Evolutionary conservation across 768 basidiomycete species (phyloP).

Genomic region (Trichaptum fuscoviolaceum): DNA sequence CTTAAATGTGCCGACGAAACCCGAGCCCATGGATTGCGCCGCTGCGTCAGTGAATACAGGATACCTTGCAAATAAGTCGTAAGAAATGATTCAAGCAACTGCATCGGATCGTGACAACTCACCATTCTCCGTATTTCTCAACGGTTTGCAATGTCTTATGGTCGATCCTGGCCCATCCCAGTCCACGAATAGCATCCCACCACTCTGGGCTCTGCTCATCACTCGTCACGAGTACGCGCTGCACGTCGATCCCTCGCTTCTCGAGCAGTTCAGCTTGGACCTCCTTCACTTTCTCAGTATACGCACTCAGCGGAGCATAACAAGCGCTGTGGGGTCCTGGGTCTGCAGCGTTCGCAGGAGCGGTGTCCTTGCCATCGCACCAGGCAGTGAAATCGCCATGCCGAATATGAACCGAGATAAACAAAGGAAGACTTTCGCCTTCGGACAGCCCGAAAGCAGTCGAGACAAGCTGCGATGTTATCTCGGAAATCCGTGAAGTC

Average conservation of each 20-base stretch:
- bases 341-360: constrained; percentile 28
- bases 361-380: constrained; percentile 5
- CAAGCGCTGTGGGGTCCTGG: constrained; percentile 25
- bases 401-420: constrained; percentile 53
- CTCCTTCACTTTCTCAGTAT: constrained; percentile 50
- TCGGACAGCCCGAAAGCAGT: constrained; percentile 35
- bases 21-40: constrained; percentile 60
- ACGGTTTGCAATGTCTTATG: constrained; percentile 39
- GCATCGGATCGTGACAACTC: constrained; percentile 16
- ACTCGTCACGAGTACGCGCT: constrained; percentile 58
- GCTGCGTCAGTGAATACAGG: constrained; percentile 69
- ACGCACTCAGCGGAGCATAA: constrained; percentile 47
- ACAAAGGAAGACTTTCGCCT: constrained; percentile 46
- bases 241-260: constrained; percentile 38
- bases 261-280: constrained; percentile 43
- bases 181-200: constrained; percentile 44
- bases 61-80: constrained; percentile 39
- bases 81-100: neutral
- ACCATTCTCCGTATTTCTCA: constrained; percentile 47
- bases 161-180: constrained; percentile 50
- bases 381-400: constrained; percentile 42
- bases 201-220: constrained; percentile 52
- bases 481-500: neutral
- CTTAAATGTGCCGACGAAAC: constrained; percentile 66
- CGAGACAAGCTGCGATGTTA: constrained; percentile 32